Percentiles rank a stretch among this genome's conserved stretches.
phyloP scores from a whole-genome alignment of 2,329 filamentous ascomycete species.

The Calcarisporium arbuscula region DNA sequence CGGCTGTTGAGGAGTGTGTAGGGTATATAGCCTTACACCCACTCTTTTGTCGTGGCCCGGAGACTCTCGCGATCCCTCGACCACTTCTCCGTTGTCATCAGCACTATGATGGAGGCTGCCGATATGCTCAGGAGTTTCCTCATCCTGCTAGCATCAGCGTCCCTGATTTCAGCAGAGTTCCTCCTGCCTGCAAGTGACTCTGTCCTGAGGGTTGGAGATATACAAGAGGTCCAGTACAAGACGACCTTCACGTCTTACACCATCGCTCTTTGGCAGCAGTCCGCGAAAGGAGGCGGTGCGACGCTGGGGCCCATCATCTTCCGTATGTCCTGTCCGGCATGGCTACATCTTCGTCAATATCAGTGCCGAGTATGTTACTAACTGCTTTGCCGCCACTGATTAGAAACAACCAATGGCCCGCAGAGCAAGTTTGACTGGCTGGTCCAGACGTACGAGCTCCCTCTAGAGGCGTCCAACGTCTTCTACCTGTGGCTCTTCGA shows the following conservation, averaged over 20 bases:
- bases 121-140: too few species aligned
- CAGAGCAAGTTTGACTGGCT: slow-evolving; percentile 11
- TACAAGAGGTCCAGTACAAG: slow-evolving; percentile 15
- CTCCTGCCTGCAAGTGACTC: too few species aligned
- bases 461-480: slow-evolving; percentile 10
- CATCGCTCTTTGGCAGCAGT: slow-evolving; percentile 19
- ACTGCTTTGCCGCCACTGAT: neutral
- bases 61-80: too few species aligned
- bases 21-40: too few species aligned
- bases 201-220: neutral
- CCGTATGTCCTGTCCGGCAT: slow-evolving; percentile 3
- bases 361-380: neutral
- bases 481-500: slow-evolving; percentile 18
- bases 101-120: too few species aligned
- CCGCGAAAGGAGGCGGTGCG: slow-evolving; percentile 4
- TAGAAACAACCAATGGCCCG: slow-evolving; percentile 9
- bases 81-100: too few species aligned
- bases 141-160: too few species aligned
- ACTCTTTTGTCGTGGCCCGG: too few species aligned
- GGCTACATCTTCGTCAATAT: neutral
- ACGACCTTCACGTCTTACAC: slow-evolving; percentile 16
- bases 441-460: slow-evolving; percentile 10
- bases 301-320: slow-evolving; percentile 9
- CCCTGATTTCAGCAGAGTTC: too few species aligned
- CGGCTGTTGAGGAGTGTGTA: too few species aligned